These are phyloP conservation scores for Aspergillus sp. DNA, from an alignment of 2,329 filamentous ascomycete species.

Conservation along the genomic window DNA sequence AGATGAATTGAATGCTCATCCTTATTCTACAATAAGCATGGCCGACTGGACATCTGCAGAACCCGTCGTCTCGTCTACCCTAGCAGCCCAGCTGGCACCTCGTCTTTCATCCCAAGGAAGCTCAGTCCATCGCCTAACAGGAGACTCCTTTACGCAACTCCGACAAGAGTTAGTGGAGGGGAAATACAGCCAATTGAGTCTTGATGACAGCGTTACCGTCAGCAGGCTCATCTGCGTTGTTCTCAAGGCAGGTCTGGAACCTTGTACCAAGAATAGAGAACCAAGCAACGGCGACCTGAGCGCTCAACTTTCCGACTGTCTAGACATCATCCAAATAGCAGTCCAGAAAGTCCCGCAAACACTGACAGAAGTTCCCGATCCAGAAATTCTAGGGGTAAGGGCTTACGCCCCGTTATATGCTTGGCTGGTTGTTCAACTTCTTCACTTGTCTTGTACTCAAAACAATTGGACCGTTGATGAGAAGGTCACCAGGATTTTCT, in stretches of 20 bases:
- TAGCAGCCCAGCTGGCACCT: slow-evolving; percentile 84
- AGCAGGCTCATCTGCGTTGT: slow-evolving; percentile 85
- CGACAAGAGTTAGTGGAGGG: slow-evolving; percentile 62
- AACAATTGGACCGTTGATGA: slow-evolving; percentile 43
- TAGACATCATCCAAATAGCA: slow-evolving; percentile 74
- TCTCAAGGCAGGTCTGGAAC: slow-evolving; percentile 72
- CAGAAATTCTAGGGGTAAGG: slow-evolving; percentile 55
- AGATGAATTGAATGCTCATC: slow-evolving; percentile 20
- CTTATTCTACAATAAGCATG: slow-evolving; percentile 18
- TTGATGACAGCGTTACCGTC: slow-evolving; percentile 69
- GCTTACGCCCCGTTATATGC: slow-evolving; percentile 52
- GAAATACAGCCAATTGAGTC: slow-evolving; percentile 45
- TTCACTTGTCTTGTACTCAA: slow-evolving; percentile 47
- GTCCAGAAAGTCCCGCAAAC: slow-evolving; percentile 70
- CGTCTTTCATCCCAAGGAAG: slow-evolving; percentile 68
- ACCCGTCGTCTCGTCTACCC: slow-evolving; percentile 65
- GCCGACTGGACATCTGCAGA: slow-evolving; percentile 26
- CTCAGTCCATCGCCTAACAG: slow-evolving; percentile 64
- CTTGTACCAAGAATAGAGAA: slow-evolving; percentile 58
- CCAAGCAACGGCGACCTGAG: slow-evolving; percentile 49
- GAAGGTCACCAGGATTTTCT: slow-evolving; percentile 37
- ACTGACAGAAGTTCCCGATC: slow-evolving; percentile 64
- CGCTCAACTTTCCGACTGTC: slow-evolving; percentile 59
- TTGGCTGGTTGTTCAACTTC: slow-evolving; percentile 55
- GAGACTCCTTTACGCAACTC: slow-evolving; percentile 73